These are phyloP conservation scores for Globisporangium okanoganense DNA, from an alignment of 352 stramenopile genomes.

Conservation along the genomic window DNA sequence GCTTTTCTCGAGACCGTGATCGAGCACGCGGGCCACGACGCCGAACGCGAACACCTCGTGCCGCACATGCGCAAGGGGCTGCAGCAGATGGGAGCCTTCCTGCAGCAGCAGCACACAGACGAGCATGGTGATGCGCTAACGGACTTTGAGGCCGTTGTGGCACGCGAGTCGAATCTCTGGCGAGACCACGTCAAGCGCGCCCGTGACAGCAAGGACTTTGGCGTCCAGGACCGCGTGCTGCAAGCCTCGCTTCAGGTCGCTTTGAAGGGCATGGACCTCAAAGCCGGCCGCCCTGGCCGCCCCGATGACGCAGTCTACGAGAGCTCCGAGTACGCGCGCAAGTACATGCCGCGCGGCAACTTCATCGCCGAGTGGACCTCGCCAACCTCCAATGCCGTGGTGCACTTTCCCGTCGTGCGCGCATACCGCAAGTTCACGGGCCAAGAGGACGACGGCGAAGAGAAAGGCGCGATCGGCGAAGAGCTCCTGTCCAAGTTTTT, in stretches of 20 bases:
- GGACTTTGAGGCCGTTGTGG: conserved; percentile 33
- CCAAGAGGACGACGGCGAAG: conserved; percentile 72
- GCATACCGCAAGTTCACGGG: conserved; percentile 81
- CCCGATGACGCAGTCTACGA: conserved; percentile 75
- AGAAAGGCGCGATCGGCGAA: conserved; percentile 18
- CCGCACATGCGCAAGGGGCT: conserved; percentile 47
- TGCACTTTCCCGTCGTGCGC: conserved; percentile 58
- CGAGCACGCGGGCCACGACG: background rate
- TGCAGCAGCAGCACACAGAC: conserved; percentile 30
- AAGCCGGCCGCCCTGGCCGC: conserved; percentile 52
- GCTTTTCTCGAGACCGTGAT: conserved; percentile 33
- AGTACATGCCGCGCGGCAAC: conserved; percentile 71
- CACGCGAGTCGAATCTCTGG: conserved; percentile 40
- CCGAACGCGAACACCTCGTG: conserved; percentile 19
- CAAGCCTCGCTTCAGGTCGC: conserved; percentile 31
- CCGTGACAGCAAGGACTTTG: conserved; percentile 26
- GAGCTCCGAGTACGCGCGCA: conserved; percentile 53
- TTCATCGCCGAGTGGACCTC: conserved; percentile 52
- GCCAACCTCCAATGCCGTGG: background rate
- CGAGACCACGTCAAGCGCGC: conserved; percentile 36
- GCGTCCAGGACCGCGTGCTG: conserved; percentile 36
- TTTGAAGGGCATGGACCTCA: conserved; percentile 46
- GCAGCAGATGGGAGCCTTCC: conserved; percentile 50
- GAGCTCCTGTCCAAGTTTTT: conserved; percentile 74
- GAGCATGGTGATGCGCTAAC: conserved; percentile 6